Conservation (phyloP, 169 alveolate species). For the Plasmodium malariae region DNA sequence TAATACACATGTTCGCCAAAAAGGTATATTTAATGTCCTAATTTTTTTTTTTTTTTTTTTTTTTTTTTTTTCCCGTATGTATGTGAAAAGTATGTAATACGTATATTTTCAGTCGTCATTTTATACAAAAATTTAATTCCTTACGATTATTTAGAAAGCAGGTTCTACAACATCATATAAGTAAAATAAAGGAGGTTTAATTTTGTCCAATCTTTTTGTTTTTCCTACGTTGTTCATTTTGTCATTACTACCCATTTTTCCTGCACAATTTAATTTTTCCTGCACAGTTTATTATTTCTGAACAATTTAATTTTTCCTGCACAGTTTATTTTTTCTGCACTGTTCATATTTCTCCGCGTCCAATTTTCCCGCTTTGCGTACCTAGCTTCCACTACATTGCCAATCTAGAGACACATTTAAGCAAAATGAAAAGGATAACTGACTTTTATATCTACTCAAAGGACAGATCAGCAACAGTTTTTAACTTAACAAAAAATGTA, state of each 20-base stretch:
- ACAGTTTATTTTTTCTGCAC: neutral
- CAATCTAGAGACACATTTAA: no score
- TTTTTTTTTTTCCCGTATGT: neutral
- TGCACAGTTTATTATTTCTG: conserved; percentile 1
- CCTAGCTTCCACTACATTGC: no score
- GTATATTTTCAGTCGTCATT: neutral
- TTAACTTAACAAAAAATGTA: conserved; percentile 36
- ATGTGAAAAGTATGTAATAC: neutral
- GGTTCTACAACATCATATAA: neutral
- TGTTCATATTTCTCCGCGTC: neutral
- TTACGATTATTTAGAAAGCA: neutral
- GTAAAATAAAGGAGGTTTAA: neutral
- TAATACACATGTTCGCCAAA: neutral
- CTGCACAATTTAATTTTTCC: neutral
- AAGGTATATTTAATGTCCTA: neutral
- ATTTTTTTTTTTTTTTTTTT: neutral
- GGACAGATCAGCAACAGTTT: conserved; percentile 37
- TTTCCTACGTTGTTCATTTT: neutral
- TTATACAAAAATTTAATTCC: neutral
- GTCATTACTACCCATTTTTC: neutral
- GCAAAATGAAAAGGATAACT: conserved; percentile 35
- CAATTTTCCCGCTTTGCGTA: neutral
- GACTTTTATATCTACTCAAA: conserved; percentile 52
- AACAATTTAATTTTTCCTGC: neutral
- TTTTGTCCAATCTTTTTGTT: neutral